phyloP scores from a whole-genome alignment of 2,329 filamentous ascomycete species.

The Sclerotinia glacialis region DNA sequence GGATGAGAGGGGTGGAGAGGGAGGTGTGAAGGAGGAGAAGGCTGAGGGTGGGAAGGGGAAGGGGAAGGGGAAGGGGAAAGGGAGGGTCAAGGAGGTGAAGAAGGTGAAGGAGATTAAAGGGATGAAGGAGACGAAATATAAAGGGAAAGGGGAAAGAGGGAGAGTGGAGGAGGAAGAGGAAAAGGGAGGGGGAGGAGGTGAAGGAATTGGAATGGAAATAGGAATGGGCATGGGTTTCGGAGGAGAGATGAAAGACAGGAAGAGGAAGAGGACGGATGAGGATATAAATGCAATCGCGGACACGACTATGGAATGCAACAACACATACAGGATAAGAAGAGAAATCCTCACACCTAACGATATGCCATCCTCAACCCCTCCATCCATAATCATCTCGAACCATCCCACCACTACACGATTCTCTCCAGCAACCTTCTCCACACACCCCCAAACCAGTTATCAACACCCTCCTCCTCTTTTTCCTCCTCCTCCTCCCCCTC shows the following conservation, averaged over 20 bases:
- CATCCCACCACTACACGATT: neutral
- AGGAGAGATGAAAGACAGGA: neutral
- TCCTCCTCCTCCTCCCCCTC: neutral
- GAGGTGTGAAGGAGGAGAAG: neutral
- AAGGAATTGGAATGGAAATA: neutral
- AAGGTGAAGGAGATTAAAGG: constrained; percentile 9
- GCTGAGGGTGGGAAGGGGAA: neutral
- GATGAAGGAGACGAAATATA: neutral
- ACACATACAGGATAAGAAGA: no score
- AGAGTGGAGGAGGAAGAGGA: neutral
- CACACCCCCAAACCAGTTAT: neutral
- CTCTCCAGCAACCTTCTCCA: neutral
- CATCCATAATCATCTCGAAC: neutral
- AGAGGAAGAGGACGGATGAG: neutral
- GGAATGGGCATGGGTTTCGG: neutral
- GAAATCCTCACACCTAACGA: no score
- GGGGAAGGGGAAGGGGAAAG: neutral
- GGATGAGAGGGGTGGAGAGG: constrained; percentile 10
- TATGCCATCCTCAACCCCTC: no score
- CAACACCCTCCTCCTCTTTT: neutral
- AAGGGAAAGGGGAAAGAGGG: neutral
- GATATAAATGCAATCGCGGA: no score
- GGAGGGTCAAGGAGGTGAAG: neutral
- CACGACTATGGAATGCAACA: no score
- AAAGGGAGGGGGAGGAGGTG: neutral